Percentiles rank a stretch among this genome's conserved stretches.
Evolutionary conservation across 78 protist species (phyloP).

Genomic region (Abeoforma whisleri): DNA sequence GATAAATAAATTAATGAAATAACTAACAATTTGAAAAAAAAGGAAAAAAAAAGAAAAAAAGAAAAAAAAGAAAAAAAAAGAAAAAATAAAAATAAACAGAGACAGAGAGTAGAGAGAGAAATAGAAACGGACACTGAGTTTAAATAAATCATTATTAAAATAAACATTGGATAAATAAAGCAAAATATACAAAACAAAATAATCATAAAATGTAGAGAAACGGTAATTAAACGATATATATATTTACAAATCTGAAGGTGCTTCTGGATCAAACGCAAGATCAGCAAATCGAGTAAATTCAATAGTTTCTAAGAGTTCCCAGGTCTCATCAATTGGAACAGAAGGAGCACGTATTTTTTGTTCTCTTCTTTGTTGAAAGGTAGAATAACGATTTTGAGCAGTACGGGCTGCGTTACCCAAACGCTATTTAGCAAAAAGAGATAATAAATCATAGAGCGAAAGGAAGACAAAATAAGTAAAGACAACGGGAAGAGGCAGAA

Average conservation of each 20-base stretch:
- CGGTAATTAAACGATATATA: neutral
- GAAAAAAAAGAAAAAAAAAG: neutral
- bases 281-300: constrained; percentile 33
- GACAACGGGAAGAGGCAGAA: neutral
- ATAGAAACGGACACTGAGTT: neutral
- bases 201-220: neutral
- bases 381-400: neutral
- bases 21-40: too few relatives aligned
- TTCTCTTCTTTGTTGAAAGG: constrained; percentile 29
- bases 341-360: constrained; percentile 37
- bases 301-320: constrained; percentile 38
- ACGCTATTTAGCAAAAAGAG: too few relatives aligned
- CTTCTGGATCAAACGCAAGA: constrained; percentile 1
- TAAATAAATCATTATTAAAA: neutral
- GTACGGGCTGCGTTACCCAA: neutral
- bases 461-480: too few relatives aligned
- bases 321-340: constrained; percentile 39
- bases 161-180: neutral
- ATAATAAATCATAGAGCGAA: too few relatives aligned
- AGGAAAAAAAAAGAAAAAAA: too few relatives aligned
- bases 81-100: neutral
- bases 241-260: constrained; percentile 4
- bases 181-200: neutral
- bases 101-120: neutral
- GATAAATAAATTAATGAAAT: too few relatives aligned